Evolutionary conservation across 441 rosid species (phyloP).

Genomic region (Pelargonium cotyledonis): DNA sequence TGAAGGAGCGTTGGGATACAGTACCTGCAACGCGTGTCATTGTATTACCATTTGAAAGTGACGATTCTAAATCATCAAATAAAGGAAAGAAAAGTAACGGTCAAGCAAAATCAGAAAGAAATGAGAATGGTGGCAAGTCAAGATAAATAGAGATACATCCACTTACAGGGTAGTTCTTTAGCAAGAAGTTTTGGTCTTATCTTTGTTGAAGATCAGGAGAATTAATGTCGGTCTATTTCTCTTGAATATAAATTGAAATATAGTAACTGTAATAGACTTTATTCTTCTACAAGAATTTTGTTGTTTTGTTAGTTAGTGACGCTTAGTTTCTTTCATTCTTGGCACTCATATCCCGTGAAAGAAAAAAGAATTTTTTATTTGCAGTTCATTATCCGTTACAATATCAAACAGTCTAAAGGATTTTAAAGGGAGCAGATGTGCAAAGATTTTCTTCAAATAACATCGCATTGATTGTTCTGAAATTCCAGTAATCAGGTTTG

Average conservation of each 20-base stretch:
- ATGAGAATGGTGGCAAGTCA: constrained; percentile 22
- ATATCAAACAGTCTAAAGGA: background rate
- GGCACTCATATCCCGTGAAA: background rate
- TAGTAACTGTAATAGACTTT: background rate
- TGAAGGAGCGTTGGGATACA: constrained; percentile 83
- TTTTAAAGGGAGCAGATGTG: background rate
- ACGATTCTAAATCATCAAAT: constrained; percentile 33
- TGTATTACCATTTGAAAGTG: constrained; percentile 60
- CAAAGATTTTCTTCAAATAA: background rate
- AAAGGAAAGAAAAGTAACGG: constrained; percentile 32
- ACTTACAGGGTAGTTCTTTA: background rate
- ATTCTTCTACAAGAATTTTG: background rate
- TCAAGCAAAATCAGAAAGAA: constrained; percentile 32
- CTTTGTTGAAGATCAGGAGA: background rate
- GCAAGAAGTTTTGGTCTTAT: background rate
- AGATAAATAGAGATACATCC: constrained; percentile 11
- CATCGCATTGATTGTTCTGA: background rate
- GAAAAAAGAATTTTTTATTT: background rate
- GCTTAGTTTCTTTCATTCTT: background rate
- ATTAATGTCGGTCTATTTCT: background rate
- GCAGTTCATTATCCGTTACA: background rate
- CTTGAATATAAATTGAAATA: background rate
- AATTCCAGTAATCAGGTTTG: background rate
- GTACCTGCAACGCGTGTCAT: constrained; percentile 79
- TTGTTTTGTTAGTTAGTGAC: background rate